Base-by-base conservation (phyloP, 257 asterid genomes). In the Solanum clarkiae region DNA sequence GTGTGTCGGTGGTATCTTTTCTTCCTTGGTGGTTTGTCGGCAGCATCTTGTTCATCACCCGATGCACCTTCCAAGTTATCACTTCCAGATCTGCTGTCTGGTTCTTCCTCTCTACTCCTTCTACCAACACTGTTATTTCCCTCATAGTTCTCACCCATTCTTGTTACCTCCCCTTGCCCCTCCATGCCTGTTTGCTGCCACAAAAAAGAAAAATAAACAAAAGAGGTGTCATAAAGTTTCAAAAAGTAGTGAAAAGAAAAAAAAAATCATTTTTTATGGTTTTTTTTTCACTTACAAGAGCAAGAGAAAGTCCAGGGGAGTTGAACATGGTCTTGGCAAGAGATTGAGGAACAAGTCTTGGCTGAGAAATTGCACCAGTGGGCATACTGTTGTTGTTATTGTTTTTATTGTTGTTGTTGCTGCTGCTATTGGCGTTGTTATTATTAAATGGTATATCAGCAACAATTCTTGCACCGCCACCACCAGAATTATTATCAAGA, bases 21-120 rank as follows among this genome's bases (percentile, higher is more conserved):
- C 89, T 95, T 95, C 89, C 93, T 88, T 22, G 97, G 96, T 4
- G 98, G 98, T 7, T 94, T 92, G 86, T 93, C 88, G 69, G 75
- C 94, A 86, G 94, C 89, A 66, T 88, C 97, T n/a, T 57, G 93
- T 88, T 95, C 98, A 79, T 96, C 98, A 2, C 98, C 99, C 5
- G 99, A 96, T 22, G 88, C 97, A 55, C 94, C 98, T 2, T 94
- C 99, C 90, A 93, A 86, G 88, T 96, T 92, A 63, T 92, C 98
- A 84, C 98, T 97, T n/a, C 96, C 98, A 91, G 99, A 97, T 97
- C 99, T 97, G 83, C 99, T 97, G 69, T 96, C 98, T 26, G 92
- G 95, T 60, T 95, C 98, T 80, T 93, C 98, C 8, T 96, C 98
- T 68, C 99, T 90, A 85, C 92, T 90, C 80, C 97, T 93, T 72